Percentiles rank a stretch among this genome's conserved stretches.
Conservation (phyloP, 2,329 filamentous ascomycete species). For the Elsinoe fawcettii region DNA sequence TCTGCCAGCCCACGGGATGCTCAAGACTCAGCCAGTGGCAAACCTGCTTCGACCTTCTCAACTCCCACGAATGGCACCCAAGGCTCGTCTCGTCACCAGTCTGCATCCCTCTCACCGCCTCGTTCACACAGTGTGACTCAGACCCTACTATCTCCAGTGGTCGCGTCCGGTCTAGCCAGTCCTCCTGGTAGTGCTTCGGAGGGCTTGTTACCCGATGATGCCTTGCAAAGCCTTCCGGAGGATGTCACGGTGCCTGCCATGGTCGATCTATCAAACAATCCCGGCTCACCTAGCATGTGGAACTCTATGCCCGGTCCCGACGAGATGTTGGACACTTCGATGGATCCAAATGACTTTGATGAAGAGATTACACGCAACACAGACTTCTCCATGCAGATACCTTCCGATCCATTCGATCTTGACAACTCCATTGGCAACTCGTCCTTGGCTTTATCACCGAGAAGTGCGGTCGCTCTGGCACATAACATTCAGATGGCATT, state of each 20-base stretch:
- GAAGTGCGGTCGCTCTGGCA: not conserved
- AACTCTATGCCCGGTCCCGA: not conserved
- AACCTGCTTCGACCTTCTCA: not conserved
- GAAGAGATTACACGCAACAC: not conserved
- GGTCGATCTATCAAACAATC: not conserved
- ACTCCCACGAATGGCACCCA: not conserved
- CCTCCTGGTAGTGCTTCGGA: not conserved
- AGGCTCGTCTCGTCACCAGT: not conserved
- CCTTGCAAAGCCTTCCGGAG: not conserved
- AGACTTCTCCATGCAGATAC: not conserved
- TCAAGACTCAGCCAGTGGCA: not conserved
- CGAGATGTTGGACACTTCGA: not conserved
- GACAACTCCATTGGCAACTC: constrained; percentile 4
- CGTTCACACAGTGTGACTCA: not conserved
- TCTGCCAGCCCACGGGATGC: not conserved
- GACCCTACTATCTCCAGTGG: not conserved
- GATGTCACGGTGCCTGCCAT: not conserved
- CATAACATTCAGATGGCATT: constrained; percentile 2
- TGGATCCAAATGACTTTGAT: constrained; percentile 2
- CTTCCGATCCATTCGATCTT: not conserved
- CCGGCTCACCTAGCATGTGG: not conserved
- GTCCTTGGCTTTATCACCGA: constrained; percentile 16
- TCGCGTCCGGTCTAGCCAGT: not conserved
- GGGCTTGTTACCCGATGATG: not conserved
- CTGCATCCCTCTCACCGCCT: constrained; percentile 4